Percentiles rank a stretch among this genome's conserved stretches.
Evolutionary conservation across 2,329 filamentous ascomycete genomes (phyloP).

Genomic region (Colletotrichum sp.): DNA sequence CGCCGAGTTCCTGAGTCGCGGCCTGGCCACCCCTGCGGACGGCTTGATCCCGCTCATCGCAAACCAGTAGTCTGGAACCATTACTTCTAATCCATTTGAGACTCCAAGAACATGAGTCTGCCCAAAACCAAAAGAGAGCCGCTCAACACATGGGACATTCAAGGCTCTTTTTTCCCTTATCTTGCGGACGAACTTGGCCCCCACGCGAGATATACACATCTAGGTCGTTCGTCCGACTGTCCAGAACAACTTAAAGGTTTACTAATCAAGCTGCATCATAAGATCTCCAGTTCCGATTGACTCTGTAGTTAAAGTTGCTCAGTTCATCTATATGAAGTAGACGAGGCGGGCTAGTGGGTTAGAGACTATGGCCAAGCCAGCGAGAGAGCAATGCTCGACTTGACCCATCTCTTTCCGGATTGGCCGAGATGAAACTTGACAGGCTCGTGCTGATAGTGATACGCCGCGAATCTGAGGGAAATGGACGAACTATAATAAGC

Average conservation of each 20-base stretch:
- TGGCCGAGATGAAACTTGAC: background rate
- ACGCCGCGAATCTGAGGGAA: background rate
- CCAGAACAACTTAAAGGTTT: background rate
- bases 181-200: background rate
- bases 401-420: background rate
- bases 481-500: background rate
- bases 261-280: background rate
- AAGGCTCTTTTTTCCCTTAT: background rate
- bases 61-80: no score
- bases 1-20: background rate
- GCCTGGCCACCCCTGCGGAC: fast-evolving
- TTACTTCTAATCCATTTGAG: background rate
- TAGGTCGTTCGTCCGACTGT: background rate
- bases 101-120: background rate
- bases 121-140: background rate
- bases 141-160: fast-evolving
- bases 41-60: background rate
- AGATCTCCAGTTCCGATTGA: background rate
- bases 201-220: fast-evolving
- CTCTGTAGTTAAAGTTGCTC: background rate
- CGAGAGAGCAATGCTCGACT: background rate
- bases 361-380: background rate
- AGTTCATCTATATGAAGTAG: background rate
- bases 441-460: background rate
- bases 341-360: background rate